Evolutionary conservation across 805 yeast species (phyloP), one percentile per base, ranked within the genome.

Genomic region (Zygosaccharomyces bailii): DNA sequence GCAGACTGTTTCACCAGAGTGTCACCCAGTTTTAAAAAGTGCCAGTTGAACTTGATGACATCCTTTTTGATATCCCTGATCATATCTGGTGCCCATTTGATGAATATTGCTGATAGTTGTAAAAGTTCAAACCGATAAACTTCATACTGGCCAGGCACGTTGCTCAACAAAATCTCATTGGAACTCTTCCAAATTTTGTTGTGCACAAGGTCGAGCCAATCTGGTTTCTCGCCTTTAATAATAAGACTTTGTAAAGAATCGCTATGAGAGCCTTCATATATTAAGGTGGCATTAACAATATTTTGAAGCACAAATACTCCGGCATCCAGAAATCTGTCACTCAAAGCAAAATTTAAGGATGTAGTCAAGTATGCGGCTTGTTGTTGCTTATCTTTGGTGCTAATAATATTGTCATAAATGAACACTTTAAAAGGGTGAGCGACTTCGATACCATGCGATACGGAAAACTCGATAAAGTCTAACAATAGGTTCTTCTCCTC

Each of bases 41-140:
- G 86, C 99, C 99, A 93, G 54, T 89, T 85, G 67, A 89, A 93
- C 62, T 87, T 88, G 63, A 93, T 87, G 34, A 93, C 79, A 54
- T 89, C 96, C 59, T 88, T 91, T 34, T 86, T 73, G 52, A 77
- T 73, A 11, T 79, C 84, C 5, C 75, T 68, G 19, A 87, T 73
- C 8, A 72, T 65, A 0, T 68, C 63, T 0, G 95, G 80, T 1
- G 86, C 81, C 65, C 80, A 77, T 57, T 82, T 81, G 19, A 89
- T 77, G 34, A 93, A 67, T 34, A 84, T 66, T 0, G 96, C 81
- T 0, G 98, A 84, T 59, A 89, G 64, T 53, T 90, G 96, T 17
- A 93, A 70, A 6, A 91, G 68, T 46, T 86, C 93, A 50, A 86
- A 77, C 45, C 96, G 72, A 64, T 78, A 84, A 29, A 75, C 71